Conservation (phyloP, 2,329 filamentous ascomycete genomes). For the Calonectria pseudoreteaudii region DNA sequence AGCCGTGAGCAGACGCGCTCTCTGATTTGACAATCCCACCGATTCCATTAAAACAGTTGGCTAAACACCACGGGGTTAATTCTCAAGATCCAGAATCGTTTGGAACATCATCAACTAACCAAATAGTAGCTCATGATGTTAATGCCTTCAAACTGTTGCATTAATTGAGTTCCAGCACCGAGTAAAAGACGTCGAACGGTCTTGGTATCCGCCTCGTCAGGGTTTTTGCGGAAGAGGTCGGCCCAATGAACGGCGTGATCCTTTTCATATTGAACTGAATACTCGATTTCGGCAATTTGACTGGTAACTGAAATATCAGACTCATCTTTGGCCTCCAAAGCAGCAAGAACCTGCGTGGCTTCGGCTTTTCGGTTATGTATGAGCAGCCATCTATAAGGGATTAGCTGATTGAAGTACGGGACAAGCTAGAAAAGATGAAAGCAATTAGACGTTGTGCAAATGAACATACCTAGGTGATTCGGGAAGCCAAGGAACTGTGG, state of each 20-base stretch:
- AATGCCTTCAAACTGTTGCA: not conserved
- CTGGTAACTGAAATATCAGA: too few species aligned
- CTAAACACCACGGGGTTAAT: too few species aligned
- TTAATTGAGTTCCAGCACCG: not conserved
- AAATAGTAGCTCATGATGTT: not conserved
- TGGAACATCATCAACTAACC: too few species aligned
- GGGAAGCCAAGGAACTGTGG: not conserved
- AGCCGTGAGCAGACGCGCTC: not conserved
- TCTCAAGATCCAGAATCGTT: too few species aligned
- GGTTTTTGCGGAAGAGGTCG: not conserved
- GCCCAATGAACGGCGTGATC: not conserved
- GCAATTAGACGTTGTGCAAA: too few species aligned
- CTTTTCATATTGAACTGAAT: not conserved
- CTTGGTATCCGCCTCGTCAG: not conserved
- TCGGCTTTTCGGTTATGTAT: not conserved
- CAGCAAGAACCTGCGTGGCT: too few species aligned
- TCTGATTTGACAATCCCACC: not conserved
- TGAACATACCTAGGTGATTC: slow-evolving; percentile 19
- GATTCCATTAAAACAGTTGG: too few species aligned
- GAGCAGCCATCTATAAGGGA: slow-evolving; percentile 5
- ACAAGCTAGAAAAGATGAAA: too few species aligned
- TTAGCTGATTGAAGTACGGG: too few species aligned
- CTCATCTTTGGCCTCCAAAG: too few species aligned
- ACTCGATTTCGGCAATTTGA: too few species aligned
- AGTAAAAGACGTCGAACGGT: not conserved